phyloP scores from a whole-genome alignment of 2,329 filamentous ascomycete genomes.

The Microdochium nivale region DNA sequence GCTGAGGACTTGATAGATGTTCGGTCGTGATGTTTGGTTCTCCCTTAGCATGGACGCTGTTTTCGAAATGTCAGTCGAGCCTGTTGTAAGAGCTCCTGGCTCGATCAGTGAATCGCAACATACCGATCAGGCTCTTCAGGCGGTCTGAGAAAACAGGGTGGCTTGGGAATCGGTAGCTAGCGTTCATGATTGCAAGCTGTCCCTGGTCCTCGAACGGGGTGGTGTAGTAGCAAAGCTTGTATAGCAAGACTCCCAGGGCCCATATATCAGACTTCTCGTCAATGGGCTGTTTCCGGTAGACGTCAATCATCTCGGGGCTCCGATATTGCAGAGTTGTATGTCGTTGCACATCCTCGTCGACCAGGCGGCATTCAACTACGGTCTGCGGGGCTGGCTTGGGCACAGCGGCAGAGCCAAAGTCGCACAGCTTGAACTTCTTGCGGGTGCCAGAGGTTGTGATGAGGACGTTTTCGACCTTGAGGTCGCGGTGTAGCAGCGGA shows the following conservation, averaged over 20 bases:
- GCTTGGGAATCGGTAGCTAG: constrained; percentile 82
- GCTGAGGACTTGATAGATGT: constrained; percentile 85
- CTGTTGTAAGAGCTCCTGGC: not conserved
- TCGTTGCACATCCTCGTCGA: constrained; percentile 94
- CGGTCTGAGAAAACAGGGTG: constrained; percentile 87
- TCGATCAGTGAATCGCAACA: constrained; percentile 14
- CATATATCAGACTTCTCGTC: constrained; percentile 99
- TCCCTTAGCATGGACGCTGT: constrained; percentile 85
- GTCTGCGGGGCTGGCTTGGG: constrained; percentile 79
- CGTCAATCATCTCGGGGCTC: constrained; percentile 97
- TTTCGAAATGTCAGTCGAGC: constrained; percentile 9
- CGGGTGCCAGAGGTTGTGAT: constrained; percentile 63
- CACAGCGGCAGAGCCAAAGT: constrained; percentile 87
- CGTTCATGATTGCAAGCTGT: constrained; percentile 93
- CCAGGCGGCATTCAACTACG: constrained; percentile 78
- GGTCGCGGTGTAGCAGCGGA: constrained; percentile 80
- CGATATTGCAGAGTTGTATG: constrained; percentile 97
- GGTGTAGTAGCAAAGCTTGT: constrained; percentile 98
- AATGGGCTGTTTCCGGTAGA: constrained; percentile 92
- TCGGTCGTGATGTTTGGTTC: constrained; percentile 68
- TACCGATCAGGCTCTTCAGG: constrained; percentile 84
- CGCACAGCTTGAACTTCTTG: constrained; percentile 87
- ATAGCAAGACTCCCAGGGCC: constrained; percentile 89
- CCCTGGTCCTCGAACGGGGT: constrained; percentile 97
- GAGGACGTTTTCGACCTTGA: constrained; percentile 97